Base-by-base conservation (phyloP, 225 moss, liverwort and hornwort genomes). In the Pseudisothecium myosuroides region DNA sequence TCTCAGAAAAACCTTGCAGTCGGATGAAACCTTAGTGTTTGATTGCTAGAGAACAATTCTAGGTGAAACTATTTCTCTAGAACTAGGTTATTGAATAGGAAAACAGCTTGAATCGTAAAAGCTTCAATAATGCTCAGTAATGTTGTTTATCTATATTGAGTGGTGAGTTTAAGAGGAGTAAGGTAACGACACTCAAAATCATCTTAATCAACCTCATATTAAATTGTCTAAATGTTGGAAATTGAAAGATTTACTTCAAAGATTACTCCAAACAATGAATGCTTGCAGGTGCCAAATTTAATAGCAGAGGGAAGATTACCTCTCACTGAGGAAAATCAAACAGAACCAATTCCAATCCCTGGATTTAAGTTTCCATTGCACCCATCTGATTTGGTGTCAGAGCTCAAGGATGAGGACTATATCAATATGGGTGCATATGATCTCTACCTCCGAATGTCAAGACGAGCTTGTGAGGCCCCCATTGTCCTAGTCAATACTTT, bases 101-200 rank as follows among this genome's bases (percentile, higher is more conserved):
- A n/a, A n/a, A n/a, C n/a, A n/a, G n/a, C n/a, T n/a, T n/a, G n/a
- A n/a, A n/a, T n/a, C n/a, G n/a, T n/a, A n/a, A n/a, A n/a, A 37
- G 6, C 37, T 55, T 37, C 8, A 24, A 15, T 54, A 12, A 77
- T 76, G 76, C 36, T 76, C 3, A 76, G 15, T 0, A 77, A 15
- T 23, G 2, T 54, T n/a, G n/a, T n/a, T n/a, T n/a, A n/a, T n/a
- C n/a, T n/a, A 9, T 34, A 2, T 0, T 0, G 1, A 12, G 36
- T 55, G 24, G 4, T 54, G 37, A 55, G 6, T 14, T 14, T 24
- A 37, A 24, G 4, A 54, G 1, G 5, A 54, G 3, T 49, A 49
- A 9, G 77, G 8, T 9, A 54, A 36, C 9, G 3, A 36, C 0
- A 23, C 6, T 22, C 0, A 0, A 50, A 54, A 77, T 37, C 9